Evolutionary conservation across 768 basidiomycete genomes (phyloP), one percentile per base, ranked within the genome.

Genomic region (Cytidiella melzeri): DNA sequence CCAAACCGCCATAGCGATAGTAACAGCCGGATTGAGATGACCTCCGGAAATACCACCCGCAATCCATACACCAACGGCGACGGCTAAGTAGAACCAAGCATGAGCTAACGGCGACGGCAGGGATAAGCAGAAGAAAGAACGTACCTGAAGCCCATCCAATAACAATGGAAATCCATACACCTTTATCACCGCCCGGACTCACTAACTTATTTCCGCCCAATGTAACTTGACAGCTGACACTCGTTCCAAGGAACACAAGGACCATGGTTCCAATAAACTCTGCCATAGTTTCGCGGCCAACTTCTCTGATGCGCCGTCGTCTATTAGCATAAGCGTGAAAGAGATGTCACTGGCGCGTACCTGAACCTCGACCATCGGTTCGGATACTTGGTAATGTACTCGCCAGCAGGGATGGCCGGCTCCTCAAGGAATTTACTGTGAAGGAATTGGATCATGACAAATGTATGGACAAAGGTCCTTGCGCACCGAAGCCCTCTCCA

Each of bases 11-110:
- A 89, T 60, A 11, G 80, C 73, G 42, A 92, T 63, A 15, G 88
- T 92, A 21, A 90, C 67, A 3, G 69, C 65, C 12, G 69, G 68
- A 45, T 70, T 70, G 50, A 69, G 62, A 51, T 89, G 86, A 26
- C 84, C 86, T 7, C 83, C 85, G 41, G 86, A 86, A 51, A 85
- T 73, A 43, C 80, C 80, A 44, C 73, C 75, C 20, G 74, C 73
- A 3, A 80, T 72, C 83, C 81, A 87, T 13, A 83, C 83, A 27
- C 83, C 86, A 62, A 86, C 66, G 6, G 80, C 77, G 3, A 77
- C 68, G 20, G 82, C 73, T 73, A 41, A 43, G 7, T 34, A n/a
- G n/a, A n/a, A n/a, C n/a, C n/a, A n/a, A n/a, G n/a, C n/a, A n/a
- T n/a, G n/a, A n/a, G n/a, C n/a, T n/a, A n/a, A n/a, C n/a, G n/a